Percentiles rank a stretch among this genome's conserved stretches.
Conservation (phyloP, 73 alveolate species). For the Tetrahymena elliotti region DNA sequence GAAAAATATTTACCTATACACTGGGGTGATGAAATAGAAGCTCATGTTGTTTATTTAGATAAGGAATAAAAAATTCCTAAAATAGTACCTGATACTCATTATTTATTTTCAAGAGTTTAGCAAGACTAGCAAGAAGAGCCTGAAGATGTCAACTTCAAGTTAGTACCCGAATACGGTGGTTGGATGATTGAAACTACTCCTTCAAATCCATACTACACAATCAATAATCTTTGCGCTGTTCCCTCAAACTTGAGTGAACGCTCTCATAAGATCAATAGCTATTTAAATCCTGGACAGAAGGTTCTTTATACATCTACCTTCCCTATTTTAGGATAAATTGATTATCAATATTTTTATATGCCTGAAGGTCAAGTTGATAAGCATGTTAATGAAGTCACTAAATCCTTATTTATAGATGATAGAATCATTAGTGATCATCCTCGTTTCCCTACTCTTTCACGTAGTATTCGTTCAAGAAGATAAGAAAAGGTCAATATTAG, state of each 20-base stretch:
- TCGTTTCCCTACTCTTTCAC: constrained; percentile 76
- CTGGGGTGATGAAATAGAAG: constrained; percentile 88
- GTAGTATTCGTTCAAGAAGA: constrained; percentile 75
- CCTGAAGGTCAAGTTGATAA: constrained; percentile 10
- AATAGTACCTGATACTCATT: constrained; percentile 4
- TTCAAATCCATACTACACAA: constrained; percentile 51
- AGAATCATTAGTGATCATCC: constrained; percentile 88
- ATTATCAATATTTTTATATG: not conserved
- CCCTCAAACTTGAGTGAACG: constrained; percentile 31
- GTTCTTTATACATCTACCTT: constrained; percentile 15
- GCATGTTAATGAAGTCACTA: constrained; percentile 43
- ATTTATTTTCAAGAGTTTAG: not conserved
- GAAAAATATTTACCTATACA: constrained; percentile 40
- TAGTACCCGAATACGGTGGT: constrained; percentile 70
- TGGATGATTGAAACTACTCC: constrained; percentile 87
- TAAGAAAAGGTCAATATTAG: constrained; percentile 77
- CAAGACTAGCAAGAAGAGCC: constrained; percentile 8
- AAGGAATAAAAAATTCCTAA: constrained; percentile 11
- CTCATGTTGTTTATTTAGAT: constrained; percentile 36
- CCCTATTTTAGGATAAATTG: constrained; percentile 19
- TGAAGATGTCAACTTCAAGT: not conserved
- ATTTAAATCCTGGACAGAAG: constrained; percentile 14
- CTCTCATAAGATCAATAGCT: constrained; percentile 12
- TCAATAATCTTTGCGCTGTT: constrained; percentile 24
- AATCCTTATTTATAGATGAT: constrained; percentile 67